A percentile compares a stretch with the other conserved stretches of the same genome.
phyloP scores from a whole-genome alignment of 2,329 filamentous ascomycete genomes.

The Neonectria neomacrospora region DNA sequence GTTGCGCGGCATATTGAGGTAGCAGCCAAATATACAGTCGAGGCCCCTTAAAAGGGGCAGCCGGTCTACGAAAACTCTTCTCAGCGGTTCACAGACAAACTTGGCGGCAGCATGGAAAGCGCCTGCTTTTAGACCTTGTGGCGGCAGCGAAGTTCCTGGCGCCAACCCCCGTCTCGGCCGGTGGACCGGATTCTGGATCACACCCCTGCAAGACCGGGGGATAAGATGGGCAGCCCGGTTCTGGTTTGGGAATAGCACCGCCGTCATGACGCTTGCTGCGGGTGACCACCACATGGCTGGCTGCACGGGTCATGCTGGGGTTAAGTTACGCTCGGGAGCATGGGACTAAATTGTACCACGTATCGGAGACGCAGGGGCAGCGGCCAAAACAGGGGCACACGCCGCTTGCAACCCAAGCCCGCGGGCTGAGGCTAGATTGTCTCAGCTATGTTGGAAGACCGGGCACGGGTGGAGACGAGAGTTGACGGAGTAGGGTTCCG shows the following conservation, averaged over 20 bases:
- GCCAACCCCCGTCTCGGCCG: not conserved
- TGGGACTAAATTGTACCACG: conserved; percentile 37
- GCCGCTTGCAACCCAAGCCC: conserved; percentile 12
- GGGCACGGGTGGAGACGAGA: not conserved
- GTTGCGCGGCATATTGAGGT: not conserved
- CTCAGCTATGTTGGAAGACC: conserved; percentile 25
- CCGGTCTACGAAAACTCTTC: not conserved
- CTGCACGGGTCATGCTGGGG: conserved; percentile 30
- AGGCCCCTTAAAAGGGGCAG: not conserved
- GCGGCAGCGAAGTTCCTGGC: no score
- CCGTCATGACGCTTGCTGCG: not conserved
- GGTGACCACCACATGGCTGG: conserved; percentile 29
- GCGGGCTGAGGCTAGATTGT: conserved; percentile 22
- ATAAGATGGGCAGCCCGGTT: not conserved
- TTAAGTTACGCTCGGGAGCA: conserved; percentile 13
- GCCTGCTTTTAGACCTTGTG: not conserved
- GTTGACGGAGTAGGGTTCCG: conserved; percentile 17
- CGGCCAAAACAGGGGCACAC: conserved; percentile 24
- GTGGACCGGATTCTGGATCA: not conserved
- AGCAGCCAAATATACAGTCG: not conserved
- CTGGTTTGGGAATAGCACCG: not conserved
- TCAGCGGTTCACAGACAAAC: not conserved
- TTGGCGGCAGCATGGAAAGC: not conserved
- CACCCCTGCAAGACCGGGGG: not conserved
- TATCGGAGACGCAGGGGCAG: conserved; percentile 31